These are phyloP conservation scores for Lanmaoa rubissima DNA, from an alignment of 768 basidiomycete genomes.

Conservation along the genomic window DNA sequence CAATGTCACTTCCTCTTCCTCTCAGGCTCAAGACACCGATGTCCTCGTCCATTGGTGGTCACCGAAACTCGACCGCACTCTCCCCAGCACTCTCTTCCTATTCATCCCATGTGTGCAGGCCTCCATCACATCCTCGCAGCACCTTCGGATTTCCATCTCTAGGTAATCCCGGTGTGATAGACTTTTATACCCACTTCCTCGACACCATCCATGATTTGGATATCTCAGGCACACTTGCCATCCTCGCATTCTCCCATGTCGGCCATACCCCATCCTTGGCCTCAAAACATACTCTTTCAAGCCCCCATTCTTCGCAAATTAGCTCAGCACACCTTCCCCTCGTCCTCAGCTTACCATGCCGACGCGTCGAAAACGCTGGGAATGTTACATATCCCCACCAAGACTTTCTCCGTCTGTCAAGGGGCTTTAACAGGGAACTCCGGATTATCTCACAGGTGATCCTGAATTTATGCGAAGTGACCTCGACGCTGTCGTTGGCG, in stretches of 20 bases:
- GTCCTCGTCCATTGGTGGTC: conserved; percentile 57
- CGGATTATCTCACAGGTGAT: conserved; percentile 35
- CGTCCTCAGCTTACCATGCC: not conserved
- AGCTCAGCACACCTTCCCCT: conserved; percentile 18
- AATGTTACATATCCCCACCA: conserved; percentile 40
- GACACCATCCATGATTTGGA: conserved; percentile 43
- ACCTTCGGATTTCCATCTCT: conserved; percentile 1
- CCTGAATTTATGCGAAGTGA: conserved; percentile 30
- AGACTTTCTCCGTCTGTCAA: conserved; percentile 38
- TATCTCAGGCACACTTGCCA: conserved; percentile 40
- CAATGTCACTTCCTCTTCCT: conserved; percentile 14
- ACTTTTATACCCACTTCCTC: conserved; percentile 70
- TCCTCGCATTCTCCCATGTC: conserved; percentile 62
- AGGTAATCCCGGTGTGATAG: conserved; percentile 60
- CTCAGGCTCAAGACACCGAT: conserved; percentile 1
- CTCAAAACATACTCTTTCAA: not conserved
- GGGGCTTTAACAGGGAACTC: conserved; percentile 39
- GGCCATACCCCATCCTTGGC: conserved; percentile 51
- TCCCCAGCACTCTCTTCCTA: conserved; percentile 37
- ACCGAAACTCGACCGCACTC: conserved; percentile 14
- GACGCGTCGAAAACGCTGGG: conserved; percentile 9
- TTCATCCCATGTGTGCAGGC: conserved; percentile 47
- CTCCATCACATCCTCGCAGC: not conserved
- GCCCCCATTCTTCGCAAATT: conserved; percentile 23
- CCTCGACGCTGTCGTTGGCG: conserved; percentile 56